Evolutionary conservation across 768 basidiomycete species (phyloP).

Genomic region (Xerocomus brunneocitrinus): DNA sequence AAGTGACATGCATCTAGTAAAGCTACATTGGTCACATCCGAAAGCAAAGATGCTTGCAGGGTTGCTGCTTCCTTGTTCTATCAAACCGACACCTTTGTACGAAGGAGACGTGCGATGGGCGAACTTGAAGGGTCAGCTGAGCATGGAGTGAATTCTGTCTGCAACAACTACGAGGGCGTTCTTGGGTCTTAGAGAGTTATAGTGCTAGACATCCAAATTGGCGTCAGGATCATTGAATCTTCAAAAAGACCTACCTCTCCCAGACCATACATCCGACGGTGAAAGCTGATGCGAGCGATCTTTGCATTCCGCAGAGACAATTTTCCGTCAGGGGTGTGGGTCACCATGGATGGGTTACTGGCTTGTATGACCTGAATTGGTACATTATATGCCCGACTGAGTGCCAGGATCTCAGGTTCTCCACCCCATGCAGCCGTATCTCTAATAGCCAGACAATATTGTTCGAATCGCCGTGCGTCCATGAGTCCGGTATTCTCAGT

Average conservation of each 20-base stretch:
- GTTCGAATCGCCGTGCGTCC: conserved; percentile 55
- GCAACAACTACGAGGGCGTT: conserved; percentile 24
- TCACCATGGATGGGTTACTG: conserved; percentile 75
- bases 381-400: conserved; percentile 73
- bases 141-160: conserved; percentile 29
- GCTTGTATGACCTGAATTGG: conserved; percentile 91
- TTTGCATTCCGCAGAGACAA: conserved; percentile 30
- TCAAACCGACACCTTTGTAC: not conserved
- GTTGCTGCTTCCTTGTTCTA: not conserved
- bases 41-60: not conserved
- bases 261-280: conserved; percentile 89
- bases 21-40: not conserved
- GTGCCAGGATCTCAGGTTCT: conserved; percentile 92
- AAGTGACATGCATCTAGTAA: not conserved
- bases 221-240: not conserved
- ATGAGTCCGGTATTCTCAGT: conserved; percentile 63
- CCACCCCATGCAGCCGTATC: conserved; percentile 95
- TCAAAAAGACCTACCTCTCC: conserved; percentile 68
- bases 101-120: not conserved
- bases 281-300: conserved; percentile 80
- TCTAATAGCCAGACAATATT: conserved; percentile 74
- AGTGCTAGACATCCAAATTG: conserved; percentile 52
- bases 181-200: conserved; percentile 77
- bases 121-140: conserved; percentile 17
- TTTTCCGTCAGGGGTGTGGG: conserved; percentile 57